A percentile compares a stretch with the other conserved stretches of the same genome.
These are phyloP conservation scores for Cladorrhinum sp. DNA, from an alignment of 2,329 filamentous ascomycete genomes.

Conservation along the genomic window DNA sequence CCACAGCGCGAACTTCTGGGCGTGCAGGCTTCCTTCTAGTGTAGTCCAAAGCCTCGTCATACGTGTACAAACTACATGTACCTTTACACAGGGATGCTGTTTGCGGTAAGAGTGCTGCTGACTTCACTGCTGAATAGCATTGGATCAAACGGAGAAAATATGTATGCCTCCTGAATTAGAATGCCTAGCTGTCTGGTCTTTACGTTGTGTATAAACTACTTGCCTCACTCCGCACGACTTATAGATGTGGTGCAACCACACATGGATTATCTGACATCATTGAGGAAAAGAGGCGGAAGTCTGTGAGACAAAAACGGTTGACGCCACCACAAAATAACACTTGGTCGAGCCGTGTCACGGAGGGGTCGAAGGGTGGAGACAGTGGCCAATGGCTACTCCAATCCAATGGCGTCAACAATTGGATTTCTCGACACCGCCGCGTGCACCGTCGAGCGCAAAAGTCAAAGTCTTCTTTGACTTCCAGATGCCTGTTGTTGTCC, in stretches of 20 bases:
- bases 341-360: neutral
- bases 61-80: neutral
- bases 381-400: neutral
- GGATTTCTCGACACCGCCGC: neutral
- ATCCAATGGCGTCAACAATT: neutral
- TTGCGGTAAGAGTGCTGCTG: neutral
- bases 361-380: neutral
- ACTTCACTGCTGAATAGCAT: neutral
- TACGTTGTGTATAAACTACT: neutral
- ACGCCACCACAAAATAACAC: neutral
- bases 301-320: conserved; percentile 11
- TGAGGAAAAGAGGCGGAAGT: neutral
- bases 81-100: neutral
- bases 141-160: neutral
- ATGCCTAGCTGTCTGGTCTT: neutral
- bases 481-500: neutral
- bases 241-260: neutral
- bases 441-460: neutral
- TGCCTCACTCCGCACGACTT: neutral
- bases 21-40: neutral
- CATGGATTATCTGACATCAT: neutral
- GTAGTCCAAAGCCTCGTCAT: neutral
- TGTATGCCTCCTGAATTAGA: no score
- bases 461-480: neutral
- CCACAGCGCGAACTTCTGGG: neutral